These are phyloP conservation scores for Fraxinus anomala DNA, from an alignment of 257 asterid genomes.

Conservation along the genomic window DNA sequence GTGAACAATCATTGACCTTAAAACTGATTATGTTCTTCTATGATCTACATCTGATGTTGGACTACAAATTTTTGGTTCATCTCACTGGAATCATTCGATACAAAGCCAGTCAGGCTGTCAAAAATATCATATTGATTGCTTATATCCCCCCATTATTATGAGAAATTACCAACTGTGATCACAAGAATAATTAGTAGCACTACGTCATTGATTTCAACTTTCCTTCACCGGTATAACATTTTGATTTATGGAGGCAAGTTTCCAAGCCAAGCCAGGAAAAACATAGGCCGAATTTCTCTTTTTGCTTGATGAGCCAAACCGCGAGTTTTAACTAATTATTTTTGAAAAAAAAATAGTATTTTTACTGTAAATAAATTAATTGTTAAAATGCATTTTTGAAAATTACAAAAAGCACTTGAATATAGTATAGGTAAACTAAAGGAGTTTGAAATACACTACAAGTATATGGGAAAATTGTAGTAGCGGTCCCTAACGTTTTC, in stretches of 20 bases:
- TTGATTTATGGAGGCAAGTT: not conserved
- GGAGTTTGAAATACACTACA: no score
- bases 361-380: no score
- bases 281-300: no score
- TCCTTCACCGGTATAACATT: not conserved
- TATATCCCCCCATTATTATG: constrained; percentile 17
- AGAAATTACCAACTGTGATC: constrained; percentile 8
- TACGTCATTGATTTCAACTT: constrained; percentile 2
- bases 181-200: constrained; percentile 27
- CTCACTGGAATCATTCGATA: constrained; percentile 19
- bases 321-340: no score
- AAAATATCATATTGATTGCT: constrained; percentile 19
- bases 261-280: not conserved
- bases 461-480: no score
- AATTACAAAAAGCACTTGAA: no score
- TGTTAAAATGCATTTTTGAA: no score
- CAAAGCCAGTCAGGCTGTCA: constrained; percentile 18
- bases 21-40: constrained; percentile 20
- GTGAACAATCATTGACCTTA: constrained; percentile 1
- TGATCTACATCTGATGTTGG: constrained; percentile 18
- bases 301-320: no score
- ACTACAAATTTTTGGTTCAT: constrained; percentile 7
- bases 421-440: no score
- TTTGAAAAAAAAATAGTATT: no score
- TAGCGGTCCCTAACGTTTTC: no score